phyloP scores from a whole-genome alignment of 768 basidiomycete genomes.

The Lactarius hengduanensis region DNA sequence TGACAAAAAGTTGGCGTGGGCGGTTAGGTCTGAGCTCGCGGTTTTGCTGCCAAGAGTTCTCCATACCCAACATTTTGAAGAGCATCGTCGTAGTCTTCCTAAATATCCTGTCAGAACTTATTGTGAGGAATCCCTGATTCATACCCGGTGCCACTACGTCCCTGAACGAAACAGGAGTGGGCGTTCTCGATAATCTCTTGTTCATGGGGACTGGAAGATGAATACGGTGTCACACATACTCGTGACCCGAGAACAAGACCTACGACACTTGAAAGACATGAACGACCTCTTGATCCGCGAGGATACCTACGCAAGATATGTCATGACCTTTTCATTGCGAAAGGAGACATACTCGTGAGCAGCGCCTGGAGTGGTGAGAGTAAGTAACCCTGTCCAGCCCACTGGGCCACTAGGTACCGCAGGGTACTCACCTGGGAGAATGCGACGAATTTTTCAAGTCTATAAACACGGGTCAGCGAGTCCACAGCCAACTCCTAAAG shows the following conservation, averaged over 20 bases:
- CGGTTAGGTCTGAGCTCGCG: slow-evolving; percentile 41
- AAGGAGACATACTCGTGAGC: slow-evolving; percentile 14
- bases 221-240: no score
- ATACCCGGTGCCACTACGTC: slow-evolving; percentile 74
- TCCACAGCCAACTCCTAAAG: not conserved
- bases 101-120: not conserved
- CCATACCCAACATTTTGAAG: slow-evolving; percentile 71
- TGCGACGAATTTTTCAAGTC: slow-evolving; percentile 33
- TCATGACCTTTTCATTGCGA: not conserved
- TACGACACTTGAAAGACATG: slow-evolving; percentile 30
- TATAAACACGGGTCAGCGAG: slow-evolving; percentile 15
- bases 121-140: not conserved
- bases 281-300: slow-evolving; percentile 22
- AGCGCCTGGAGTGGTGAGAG: slow-evolving; percentile 13
- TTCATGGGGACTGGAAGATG: slow-evolving; percentile 23
- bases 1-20: slow-evolving; percentile 68
- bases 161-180: slow-evolving; percentile 28
- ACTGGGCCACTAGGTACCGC: not conserved
- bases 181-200: slow-evolving; percentile 27
- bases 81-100: slow-evolving; percentile 80
- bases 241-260: not conserved
- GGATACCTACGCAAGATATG: slow-evolving; percentile 17
- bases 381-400: not conserved
- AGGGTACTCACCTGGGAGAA: slow-evolving; percentile 32
- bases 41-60: slow-evolving; percentile 48